These are phyloP conservation scores for Neurospora tetrasperma DNA, from an alignment of 495 filamentous ascomycete genomes.

Conservation along the genomic window DNA sequence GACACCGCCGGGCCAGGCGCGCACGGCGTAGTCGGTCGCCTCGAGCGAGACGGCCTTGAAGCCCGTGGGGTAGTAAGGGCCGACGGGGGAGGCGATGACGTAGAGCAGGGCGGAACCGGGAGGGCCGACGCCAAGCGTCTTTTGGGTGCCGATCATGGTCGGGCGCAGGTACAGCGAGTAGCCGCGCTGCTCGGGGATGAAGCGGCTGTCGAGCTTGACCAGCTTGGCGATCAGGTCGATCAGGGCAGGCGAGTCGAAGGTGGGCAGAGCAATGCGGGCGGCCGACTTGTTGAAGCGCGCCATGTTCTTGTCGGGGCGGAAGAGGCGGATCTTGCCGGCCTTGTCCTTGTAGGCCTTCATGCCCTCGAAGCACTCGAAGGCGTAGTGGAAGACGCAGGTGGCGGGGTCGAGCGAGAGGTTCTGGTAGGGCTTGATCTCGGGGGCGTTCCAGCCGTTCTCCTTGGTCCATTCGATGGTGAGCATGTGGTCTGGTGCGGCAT, in stretches of 20 bases:
- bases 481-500: constrained; percentile 70
- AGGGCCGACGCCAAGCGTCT: constrained; percentile 80
- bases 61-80: constrained; percentile 94
- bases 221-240: constrained; percentile 73
- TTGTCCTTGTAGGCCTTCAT: constrained; percentile 96
- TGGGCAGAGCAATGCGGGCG: constrained; percentile 82
- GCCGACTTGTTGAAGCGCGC: constrained; percentile 79
- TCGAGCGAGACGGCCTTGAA: constrained; percentile 94
- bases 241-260: constrained; percentile 58
- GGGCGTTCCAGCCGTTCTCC: constrained; percentile 59
- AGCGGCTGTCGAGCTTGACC: constrained; percentile 68
- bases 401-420: constrained; percentile 93
- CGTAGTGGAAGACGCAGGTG: constrained; percentile 97
- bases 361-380: constrained; percentile 93
- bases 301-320: constrained; percentile 98
- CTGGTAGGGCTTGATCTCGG: constrained; percentile 84
- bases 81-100: constrained; percentile 92
- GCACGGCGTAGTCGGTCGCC: constrained; percentile 87
- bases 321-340: constrained; percentile 64
- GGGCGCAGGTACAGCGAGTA: constrained; percentile 93
- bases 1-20: constrained; percentile 94
- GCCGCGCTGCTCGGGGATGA: constrained; percentile 75
- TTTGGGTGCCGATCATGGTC: constrained; percentile 94
- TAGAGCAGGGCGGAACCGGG: constrained; percentile 86
- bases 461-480: constrained; percentile 90